Evolutionary conservation across 371 early-diverging fungal species (phyloP).

Genomic region (Mortierella sp.): DNA sequence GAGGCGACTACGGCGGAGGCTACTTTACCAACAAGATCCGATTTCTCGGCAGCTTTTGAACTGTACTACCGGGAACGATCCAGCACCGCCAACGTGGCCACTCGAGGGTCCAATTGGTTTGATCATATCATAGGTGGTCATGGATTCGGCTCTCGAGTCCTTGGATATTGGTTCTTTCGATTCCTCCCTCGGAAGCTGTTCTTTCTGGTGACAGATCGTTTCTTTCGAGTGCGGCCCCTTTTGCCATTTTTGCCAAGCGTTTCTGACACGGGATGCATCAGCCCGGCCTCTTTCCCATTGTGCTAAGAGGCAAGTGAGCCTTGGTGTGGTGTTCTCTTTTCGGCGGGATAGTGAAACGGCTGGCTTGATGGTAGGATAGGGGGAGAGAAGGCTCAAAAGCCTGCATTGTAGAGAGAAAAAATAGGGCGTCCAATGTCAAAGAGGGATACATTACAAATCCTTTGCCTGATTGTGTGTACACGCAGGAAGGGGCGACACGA

Average conservation of each 20-base stretch:
- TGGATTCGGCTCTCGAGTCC: neutral
- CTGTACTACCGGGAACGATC: slow-evolving; percentile 2
- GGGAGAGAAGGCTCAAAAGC: no score
- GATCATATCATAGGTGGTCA: slow-evolving; percentile 8
- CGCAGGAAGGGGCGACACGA: no score
- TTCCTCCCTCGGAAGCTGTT: neutral
- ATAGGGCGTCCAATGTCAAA: no score
- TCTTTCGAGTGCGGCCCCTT: neutral
- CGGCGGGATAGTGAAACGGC: no score
- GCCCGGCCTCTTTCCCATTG: neutral
- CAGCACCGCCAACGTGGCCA: neutral
- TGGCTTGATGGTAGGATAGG: no score
- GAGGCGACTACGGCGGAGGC: neutral
- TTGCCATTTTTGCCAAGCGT: slow-evolving; percentile 11
- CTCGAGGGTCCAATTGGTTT: slow-evolving; percentile 1
- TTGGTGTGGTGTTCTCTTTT: no score
- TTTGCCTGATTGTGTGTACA: no score
- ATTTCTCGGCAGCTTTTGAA: neutral
- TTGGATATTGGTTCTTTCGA: slow-evolving; percentile 1
- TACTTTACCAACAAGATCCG: neutral
- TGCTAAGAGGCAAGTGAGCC: neutral
- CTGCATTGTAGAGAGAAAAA: no score
- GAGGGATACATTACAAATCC: no score
- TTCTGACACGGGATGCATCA: neutral
- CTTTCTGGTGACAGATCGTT: slow-evolving; percentile 1